These are phyloP conservation scores for Cystofilobasidium capitatum DNA, from an alignment of 768 basidiomycete genomes.

Conservation along the genomic window DNA sequence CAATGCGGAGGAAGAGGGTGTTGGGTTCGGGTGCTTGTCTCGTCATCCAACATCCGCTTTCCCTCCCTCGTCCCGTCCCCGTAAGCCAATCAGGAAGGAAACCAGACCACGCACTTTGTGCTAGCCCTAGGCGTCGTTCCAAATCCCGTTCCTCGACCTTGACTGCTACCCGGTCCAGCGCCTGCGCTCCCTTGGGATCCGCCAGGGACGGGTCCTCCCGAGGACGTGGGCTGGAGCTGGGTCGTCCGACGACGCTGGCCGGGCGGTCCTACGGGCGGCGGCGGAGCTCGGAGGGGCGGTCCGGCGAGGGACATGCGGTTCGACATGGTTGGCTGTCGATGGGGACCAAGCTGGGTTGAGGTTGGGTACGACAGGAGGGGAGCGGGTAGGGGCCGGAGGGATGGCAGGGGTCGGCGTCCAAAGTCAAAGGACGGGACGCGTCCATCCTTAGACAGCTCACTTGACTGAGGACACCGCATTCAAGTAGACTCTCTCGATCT, in stretches of 20 bases:
- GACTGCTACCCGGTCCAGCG: neutral
- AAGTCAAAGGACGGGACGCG: no score
- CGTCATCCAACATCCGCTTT: neutral
- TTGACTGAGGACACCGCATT: no score
- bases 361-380: neutral
- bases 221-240: slow-evolving; percentile 4
- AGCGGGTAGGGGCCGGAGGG: neutral
- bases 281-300: slow-evolving; percentile 21
- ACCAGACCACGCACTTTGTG: slow-evolving; percentile 43
- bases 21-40: neutral
- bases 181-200: neutral
- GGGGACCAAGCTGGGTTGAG: neutral
- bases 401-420: no score
- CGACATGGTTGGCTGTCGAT: slow-evolving; percentile 6
- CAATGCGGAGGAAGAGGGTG: slow-evolving; percentile 24
- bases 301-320: slow-evolving; percentile 24
- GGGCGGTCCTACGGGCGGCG: slow-evolving; percentile 7
- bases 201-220: neutral
- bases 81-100: slow-evolving; percentile 13
- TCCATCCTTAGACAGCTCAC: no score
- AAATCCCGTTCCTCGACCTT: slow-evolving; percentile 41
- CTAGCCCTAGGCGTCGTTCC: slow-evolving; percentile 56
- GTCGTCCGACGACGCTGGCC: slow-evolving; percentile 13
- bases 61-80: no score
- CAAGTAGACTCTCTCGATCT: no score